A percentile compares a stretch with the other conserved stretches of the same genome.
Conservation (phyloP, 2,329 filamentous ascomycete genomes). For the Rhytidhysteron rufulum region DNA sequence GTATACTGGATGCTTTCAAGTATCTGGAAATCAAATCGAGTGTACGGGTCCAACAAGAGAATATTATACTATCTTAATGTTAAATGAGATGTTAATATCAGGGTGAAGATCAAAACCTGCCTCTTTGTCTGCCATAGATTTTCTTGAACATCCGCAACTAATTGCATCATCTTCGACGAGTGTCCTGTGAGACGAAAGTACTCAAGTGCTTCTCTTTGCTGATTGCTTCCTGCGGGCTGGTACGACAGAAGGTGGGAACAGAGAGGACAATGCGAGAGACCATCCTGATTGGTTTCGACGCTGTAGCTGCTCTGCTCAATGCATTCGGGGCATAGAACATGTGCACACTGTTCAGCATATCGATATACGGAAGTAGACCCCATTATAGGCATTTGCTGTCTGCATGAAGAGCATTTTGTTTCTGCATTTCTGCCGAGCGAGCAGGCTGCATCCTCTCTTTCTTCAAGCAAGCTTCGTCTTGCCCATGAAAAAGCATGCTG, state of each 20-base stretch:
- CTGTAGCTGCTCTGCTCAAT: slow-evolving; percentile 18
- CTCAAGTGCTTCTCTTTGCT: slow-evolving; percentile 14
- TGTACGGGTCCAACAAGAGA: slow-evolving; percentile 28
- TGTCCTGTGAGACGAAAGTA: slow-evolving; percentile 27
- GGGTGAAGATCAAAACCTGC: slow-evolving; percentile 7
- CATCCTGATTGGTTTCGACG: slow-evolving; percentile 4
- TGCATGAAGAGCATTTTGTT: slow-evolving; percentile 28
- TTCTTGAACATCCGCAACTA: slow-evolving; percentile 29
- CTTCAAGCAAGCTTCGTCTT: slow-evolving; percentile 32
- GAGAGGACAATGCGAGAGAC: slow-evolving; percentile 15
- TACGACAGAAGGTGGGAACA: slow-evolving; percentile 16
- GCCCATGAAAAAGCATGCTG: slow-evolving; percentile 45
- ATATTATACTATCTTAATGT: slow-evolving; percentile 21
- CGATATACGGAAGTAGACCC: slow-evolving; percentile 17
- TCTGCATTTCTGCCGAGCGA: slow-evolving; percentile 20
- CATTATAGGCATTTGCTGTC: slow-evolving; percentile 20
- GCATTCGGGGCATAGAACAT: slow-evolving; percentile 34
- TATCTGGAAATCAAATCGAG: slow-evolving; percentile 20
- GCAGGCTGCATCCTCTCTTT: slow-evolving; percentile 30
- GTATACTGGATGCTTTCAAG: slow-evolving; percentile 6
- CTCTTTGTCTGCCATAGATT: slow-evolving; percentile 24
- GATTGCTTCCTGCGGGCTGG: neutral
- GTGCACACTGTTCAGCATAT: slow-evolving; percentile 22
- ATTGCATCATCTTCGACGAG: slow-evolving; percentile 32
- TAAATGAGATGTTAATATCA: neutral